Evolutionary conservation across 2,329 filamentous ascomycete genomes (phyloP).

Genomic region (Capronia coronata): DNA sequence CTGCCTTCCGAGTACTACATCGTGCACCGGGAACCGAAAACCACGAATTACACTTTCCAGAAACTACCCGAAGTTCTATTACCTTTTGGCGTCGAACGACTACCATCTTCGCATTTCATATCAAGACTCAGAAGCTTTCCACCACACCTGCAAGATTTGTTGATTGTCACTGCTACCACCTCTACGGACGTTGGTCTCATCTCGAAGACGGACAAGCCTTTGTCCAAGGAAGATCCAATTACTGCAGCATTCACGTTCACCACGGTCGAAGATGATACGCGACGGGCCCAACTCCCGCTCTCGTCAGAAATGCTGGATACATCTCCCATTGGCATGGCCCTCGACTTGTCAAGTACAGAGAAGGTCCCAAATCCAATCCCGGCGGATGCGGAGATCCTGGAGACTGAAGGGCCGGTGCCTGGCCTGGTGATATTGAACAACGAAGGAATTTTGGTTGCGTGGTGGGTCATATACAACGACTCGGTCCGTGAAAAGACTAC

Average conservation of each 20-base stretch:
- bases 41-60: slow-evolving; percentile 61
- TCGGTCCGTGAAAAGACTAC: slow-evolving; percentile 67
- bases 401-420: slow-evolving; percentile 74
- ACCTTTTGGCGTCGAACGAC: slow-evolving; percentile 59
- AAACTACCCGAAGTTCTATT: slow-evolving; percentile 68
- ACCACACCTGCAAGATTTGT: slow-evolving; percentile 70
- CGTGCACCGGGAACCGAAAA: slow-evolving; percentile 59
- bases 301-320: slow-evolving; percentile 61
- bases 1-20: slow-evolving; percentile 70
- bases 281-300: slow-evolving; percentile 69
- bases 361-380: slow-evolving; percentile 72
- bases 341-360: slow-evolving; percentile 79
- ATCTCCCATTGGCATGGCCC: slow-evolving; percentile 66
- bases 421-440: slow-evolving; percentile 80
- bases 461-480: slow-evolving; percentile 90
- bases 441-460: slow-evolving; percentile 74
- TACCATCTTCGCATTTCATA: slow-evolving; percentile 69
- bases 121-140: slow-evolving; percentile 71
- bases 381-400: slow-evolving; percentile 66
- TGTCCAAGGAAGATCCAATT: slow-evolving; percentile 57
- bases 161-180: slow-evolving; percentile 76
- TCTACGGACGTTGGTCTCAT: slow-evolving; percentile 73
- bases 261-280: slow-evolving; percentile 64
- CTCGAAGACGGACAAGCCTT: slow-evolving; percentile 62
- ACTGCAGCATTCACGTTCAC: slow-evolving; percentile 67